A percentile compares a stretch with the other conserved stretches of the same genome.
phyloP scores from a whole-genome alignment of 2,329 filamentous ascomycete genomes.

The Aspergillus fructus region DNA sequence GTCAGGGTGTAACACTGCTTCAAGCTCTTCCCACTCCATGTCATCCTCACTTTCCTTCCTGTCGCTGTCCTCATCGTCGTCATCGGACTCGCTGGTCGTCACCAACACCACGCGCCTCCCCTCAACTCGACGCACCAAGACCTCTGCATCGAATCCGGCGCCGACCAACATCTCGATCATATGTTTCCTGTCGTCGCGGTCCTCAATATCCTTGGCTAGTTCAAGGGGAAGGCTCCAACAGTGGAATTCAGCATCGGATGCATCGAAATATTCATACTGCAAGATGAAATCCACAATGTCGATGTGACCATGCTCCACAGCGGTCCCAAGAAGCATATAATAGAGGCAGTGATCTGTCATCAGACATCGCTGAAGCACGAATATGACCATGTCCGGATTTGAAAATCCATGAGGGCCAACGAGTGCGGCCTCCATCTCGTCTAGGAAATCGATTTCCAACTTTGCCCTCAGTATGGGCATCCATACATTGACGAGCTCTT shows the following conservation, averaged over 20 bases:
- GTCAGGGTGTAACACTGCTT: no score
- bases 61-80: neutral
- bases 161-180: neutral
- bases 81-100: neutral
- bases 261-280: neutral
- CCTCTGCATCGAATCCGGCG: neutral
- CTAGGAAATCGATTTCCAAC: neutral
- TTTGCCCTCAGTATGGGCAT: neutral
- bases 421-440: neutral
- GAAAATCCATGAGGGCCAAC: neutral
- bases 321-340: neutral
- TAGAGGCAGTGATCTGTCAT: neutral
- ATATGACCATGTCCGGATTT: neutral
- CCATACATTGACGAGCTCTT: neutral
- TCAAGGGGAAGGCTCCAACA: neutral
- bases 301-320: neutral
- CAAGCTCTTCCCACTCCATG: neutral
- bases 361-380: neutral
- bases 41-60: neutral
- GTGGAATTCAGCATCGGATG: neutral
- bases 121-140: neutral
- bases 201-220: neutral
- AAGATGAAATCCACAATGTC: neutral
- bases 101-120: neutral
- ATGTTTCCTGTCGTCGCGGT: neutral